A percentile compares a stretch with the other conserved stretches of the same genome.
Evolutionary conservation across 176 grass and related monocot species (phyloP).

Genomic region (Cenchrus fungigraminus): DNA sequence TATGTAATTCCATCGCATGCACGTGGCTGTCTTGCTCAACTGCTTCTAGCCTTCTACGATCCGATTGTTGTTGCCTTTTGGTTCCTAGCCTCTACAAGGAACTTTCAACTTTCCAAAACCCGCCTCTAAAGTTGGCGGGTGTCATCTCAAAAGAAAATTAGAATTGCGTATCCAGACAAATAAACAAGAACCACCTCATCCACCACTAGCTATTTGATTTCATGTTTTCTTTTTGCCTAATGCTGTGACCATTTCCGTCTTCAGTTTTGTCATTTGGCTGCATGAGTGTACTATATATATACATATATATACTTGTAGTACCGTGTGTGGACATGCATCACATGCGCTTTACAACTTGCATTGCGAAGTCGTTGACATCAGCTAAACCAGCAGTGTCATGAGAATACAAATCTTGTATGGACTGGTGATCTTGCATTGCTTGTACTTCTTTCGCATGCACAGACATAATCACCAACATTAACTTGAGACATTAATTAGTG

Average conservation of each 20-base stretch:
- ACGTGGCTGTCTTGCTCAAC: conserved; percentile 3
- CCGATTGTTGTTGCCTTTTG: not conserved
- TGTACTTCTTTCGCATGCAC: conserved; percentile 10
- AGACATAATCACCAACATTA: conserved; percentile 41
- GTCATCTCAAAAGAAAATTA: not conserved
- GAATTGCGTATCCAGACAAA: conserved; percentile 1
- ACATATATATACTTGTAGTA: not conserved
- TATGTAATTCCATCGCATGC: not conserved
- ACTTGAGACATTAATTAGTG: conserved; percentile 35
- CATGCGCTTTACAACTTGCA: conserved; percentile 22
- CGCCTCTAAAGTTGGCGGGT: not conserved
- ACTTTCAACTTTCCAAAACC: conserved; percentile 27
- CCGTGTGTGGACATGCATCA: not conserved
- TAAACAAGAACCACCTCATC: not conserved
- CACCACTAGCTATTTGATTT: not conserved
- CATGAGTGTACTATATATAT: not conserved
- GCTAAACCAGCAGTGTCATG: conserved; percentile 9
- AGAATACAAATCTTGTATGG: conserved; percentile 30
- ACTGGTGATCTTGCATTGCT: not conserved
- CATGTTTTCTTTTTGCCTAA: conserved; percentile 2
- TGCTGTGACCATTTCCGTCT: not conserved
- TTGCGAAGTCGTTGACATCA: not conserved
- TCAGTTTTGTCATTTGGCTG: not conserved
- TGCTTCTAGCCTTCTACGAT: not conserved
- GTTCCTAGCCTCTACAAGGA: conserved; percentile 5